Evolutionary conservation across 768 basidiomycete genomes (phyloP).

Genomic region (Brasilioporus rufonigricans): DNA sequence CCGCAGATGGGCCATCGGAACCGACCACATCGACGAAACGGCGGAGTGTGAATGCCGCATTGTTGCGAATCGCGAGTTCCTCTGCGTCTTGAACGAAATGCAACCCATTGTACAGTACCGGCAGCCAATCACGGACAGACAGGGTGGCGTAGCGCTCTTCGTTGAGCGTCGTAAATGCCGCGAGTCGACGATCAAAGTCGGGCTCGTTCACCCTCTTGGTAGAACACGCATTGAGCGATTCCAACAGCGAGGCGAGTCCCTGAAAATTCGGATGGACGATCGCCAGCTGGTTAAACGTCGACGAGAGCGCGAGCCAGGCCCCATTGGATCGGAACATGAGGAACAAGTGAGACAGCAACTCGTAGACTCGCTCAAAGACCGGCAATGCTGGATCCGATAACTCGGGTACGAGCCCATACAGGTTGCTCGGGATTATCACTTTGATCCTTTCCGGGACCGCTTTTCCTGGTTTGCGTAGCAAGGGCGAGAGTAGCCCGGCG

Average conservation of each 20-base stretch:
- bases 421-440: constrained; percentile 60
- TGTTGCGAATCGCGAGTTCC: constrained; percentile 83
- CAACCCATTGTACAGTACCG: constrained; percentile 79
- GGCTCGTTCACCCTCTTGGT: constrained; percentile 82
- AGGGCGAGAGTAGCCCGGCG: constrained; percentile 69
- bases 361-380: constrained; percentile 62
- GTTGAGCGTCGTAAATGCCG: constrained; percentile 73
- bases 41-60: constrained; percentile 71
- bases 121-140: constrained; percentile 67
- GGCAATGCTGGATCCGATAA: constrained; percentile 43
- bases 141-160: constrained; percentile 57
- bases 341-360: constrained; percentile 79
- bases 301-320: constrained; percentile 67
- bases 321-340: constrained; percentile 58
- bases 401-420: constrained; percentile 68
- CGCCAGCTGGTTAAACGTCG: constrained; percentile 59
- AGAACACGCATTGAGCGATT: constrained; percentile 83
- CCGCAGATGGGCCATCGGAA: constrained; percentile 25
- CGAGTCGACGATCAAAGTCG: constrained; percentile 84
- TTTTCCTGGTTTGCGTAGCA: constrained; percentile 75
- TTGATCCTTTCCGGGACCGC: constrained; percentile 85
- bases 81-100: constrained; percentile 86
- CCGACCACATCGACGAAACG: constrained; percentile 68
- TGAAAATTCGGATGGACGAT: constrained; percentile 39
- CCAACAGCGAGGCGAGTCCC: constrained; percentile 52